Evolutionary conservation across 2,329 filamentous ascomycete species (phyloP).

Genomic region (Chaetomiaceae sp.): DNA sequence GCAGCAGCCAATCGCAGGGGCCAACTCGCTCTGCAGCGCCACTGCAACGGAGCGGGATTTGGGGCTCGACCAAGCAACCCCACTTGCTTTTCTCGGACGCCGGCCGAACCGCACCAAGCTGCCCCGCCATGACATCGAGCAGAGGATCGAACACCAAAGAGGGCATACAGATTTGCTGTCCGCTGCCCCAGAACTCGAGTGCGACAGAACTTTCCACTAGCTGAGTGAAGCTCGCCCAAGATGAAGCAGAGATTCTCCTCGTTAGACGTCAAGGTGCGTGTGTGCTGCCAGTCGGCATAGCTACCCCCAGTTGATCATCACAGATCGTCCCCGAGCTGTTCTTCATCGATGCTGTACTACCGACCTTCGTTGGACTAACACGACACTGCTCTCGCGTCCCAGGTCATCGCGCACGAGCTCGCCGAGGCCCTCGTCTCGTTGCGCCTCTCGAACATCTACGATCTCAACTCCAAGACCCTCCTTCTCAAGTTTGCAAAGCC

Average conservation of each 20-base stretch:
- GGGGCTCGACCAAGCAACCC: too few relatives aligned
- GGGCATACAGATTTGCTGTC: neutral
- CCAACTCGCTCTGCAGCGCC: neutral
- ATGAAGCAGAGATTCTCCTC: slow-evolving; percentile 78
- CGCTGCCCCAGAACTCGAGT: too few relatives aligned
- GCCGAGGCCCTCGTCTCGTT: slow-evolving; percentile 69
- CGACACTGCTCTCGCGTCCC: slow-evolving; percentile 8
- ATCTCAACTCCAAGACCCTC: slow-evolving; percentile 91
- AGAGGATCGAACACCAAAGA: neutral
- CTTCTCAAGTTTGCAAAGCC: slow-evolving; percentile 93
- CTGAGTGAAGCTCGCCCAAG: too few relatives aligned
- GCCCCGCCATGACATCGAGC: slow-evolving; percentile 16
- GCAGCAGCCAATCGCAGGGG: neutral
- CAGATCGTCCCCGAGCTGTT: too few relatives aligned
- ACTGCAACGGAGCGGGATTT: too few relatives aligned
- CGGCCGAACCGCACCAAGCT: neutral
- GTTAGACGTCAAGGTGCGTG: slow-evolving; percentile 63
- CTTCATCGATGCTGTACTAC: too few relatives aligned
- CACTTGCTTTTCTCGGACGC: slow-evolving; percentile 11
- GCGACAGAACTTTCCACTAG: too few relatives aligned
- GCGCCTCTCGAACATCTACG: slow-evolving; percentile 90
- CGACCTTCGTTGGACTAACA: too few relatives aligned
- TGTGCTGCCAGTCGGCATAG: too few relatives aligned
- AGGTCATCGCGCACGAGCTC: slow-evolving; percentile 95
- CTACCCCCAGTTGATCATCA: too few relatives aligned